Evolutionary conservation across 108 stramenopile genomes (phyloP).

Genomic region (Cyclotella choctawhatcheeana): DNA sequence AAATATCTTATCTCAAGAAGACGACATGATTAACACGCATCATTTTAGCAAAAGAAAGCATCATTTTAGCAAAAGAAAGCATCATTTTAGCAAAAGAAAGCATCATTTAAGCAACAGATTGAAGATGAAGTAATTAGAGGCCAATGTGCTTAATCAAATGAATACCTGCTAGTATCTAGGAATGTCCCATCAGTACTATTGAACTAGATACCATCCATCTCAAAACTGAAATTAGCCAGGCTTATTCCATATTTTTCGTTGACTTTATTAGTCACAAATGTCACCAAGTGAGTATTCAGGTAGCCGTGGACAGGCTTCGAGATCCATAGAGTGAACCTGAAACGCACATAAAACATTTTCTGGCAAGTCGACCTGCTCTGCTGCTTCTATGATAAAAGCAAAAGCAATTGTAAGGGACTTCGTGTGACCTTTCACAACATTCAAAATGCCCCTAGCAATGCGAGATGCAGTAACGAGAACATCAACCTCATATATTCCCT

Average conservation of each 20-base stretch:
- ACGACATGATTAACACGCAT: too few relatives aligned
- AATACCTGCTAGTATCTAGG: too few relatives aligned
- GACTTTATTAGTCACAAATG: constrained; percentile 6
- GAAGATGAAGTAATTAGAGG: too few relatives aligned
- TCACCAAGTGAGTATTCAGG: constrained; percentile 55
- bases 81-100: too few relatives aligned
- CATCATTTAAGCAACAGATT: too few relatives aligned
- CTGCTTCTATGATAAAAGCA: constrained; percentile 90
- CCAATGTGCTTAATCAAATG: too few relatives aligned
- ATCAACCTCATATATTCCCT: constrained; percentile 88
- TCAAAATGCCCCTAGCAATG: constrained; percentile 89
- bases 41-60: too few relatives aligned
- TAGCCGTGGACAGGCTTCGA: constrained; percentile 83
- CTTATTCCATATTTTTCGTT: background rate
- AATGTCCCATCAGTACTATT: too few relatives aligned
- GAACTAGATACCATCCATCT: too few relatives aligned
- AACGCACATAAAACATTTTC: constrained; percentile 83
- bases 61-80: too few relatives aligned
- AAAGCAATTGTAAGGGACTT: constrained; percentile 83
- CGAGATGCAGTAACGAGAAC: constrained; percentile 81
- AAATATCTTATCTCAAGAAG: background rate
- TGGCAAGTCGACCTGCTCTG: constrained; percentile 77
- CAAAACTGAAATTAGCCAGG: background rate
- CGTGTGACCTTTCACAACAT: constrained; percentile 88
- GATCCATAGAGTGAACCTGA: constrained; percentile 77